These are phyloP conservation scores for Solanum habrochaites DNA, from an alignment of 257 asterid genomes.

Conservation along the genomic window DNA sequence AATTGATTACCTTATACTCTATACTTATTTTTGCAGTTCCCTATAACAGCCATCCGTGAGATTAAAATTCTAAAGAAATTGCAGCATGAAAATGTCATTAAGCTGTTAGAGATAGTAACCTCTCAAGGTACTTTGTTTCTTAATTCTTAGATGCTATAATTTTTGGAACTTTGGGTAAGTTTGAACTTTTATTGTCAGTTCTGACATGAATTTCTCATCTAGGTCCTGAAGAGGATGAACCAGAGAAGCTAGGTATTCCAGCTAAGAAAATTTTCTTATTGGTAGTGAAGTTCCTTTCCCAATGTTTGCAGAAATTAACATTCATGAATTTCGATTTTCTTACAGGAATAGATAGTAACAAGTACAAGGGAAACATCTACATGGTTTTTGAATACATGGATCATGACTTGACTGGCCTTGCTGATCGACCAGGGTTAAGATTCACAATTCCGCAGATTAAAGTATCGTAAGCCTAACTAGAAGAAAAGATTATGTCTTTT, in stretches of 20 bases:
- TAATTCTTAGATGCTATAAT: not conserved
- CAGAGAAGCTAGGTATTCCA: conserved; percentile 49
- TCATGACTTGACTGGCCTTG: conserved; percentile 91
- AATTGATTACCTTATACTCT: conserved; percentile 1
- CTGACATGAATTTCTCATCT: conserved; percentile 13
- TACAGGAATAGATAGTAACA: conserved; percentile 48
- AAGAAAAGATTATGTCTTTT: not conserved
- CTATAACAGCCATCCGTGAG: conserved; percentile 92
- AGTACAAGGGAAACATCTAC: conserved; percentile 82
- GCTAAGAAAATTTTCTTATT: conserved; percentile 1
- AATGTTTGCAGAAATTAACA: not conserved
- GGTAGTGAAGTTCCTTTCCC: not conserved
- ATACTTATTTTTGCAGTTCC: conserved; percentile 48
- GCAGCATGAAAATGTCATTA: conserved; percentile 79
- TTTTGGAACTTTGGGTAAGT: not conserved
- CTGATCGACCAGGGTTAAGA: conserved; percentile 95
- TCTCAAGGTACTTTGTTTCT: conserved; percentile 54
- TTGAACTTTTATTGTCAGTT: not conserved
- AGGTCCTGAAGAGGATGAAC: conserved; percentile 74
- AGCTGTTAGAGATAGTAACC: conserved; percentile 89
- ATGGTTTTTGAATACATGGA: conserved; percentile 99
- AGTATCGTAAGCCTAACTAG: conserved; percentile 33
- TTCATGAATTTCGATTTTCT: not conserved
- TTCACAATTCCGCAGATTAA: conserved; percentile 89
- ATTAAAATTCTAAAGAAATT: conserved; percentile 85